phyloP scores from a whole-genome alignment of 169 alveolate species.

The Plasmodium sp. region DNA sequence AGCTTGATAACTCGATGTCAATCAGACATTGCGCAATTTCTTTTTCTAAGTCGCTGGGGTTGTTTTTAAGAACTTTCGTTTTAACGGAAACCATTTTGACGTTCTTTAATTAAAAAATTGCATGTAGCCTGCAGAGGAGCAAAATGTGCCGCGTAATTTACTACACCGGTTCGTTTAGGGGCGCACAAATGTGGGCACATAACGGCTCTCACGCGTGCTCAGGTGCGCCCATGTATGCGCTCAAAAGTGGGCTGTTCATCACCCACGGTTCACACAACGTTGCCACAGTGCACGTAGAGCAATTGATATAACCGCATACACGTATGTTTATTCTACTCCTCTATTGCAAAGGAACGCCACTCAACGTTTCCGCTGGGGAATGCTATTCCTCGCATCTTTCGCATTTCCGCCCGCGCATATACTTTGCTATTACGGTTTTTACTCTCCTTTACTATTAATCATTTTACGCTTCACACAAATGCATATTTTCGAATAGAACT shows the following conservation, averaged over 20 bases:
- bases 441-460: neutral
- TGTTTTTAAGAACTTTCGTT: slow-evolving; percentile 48
- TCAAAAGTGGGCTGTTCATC: neutral
- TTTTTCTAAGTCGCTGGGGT: slow-evolving; percentile 85
- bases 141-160: slow-evolving; percentile 6
- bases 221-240: neutral
- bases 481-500: neutral
- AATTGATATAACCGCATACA: neutral
- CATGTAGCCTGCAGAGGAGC: slow-evolving; percentile 13
- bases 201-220: neutral
- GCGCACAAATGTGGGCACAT: neutral
- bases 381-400: neutral
- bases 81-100: slow-evolving; percentile 63
- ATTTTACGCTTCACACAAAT: neutral
- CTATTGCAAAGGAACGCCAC: neutral
- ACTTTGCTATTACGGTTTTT: neutral
- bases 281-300: neutral
- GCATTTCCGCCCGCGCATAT: neutral
- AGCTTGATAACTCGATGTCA: slow-evolving; percentile 88
- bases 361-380: neutral
- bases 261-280: neutral
- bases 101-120: neutral
- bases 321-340: neutral
- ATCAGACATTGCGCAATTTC: slow-evolving; percentile 89
- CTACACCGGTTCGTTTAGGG: neutral